Base-by-base conservation (phyloP, 768 basidiomycete genomes). In the Artomyces pyxidatus region DNA sequence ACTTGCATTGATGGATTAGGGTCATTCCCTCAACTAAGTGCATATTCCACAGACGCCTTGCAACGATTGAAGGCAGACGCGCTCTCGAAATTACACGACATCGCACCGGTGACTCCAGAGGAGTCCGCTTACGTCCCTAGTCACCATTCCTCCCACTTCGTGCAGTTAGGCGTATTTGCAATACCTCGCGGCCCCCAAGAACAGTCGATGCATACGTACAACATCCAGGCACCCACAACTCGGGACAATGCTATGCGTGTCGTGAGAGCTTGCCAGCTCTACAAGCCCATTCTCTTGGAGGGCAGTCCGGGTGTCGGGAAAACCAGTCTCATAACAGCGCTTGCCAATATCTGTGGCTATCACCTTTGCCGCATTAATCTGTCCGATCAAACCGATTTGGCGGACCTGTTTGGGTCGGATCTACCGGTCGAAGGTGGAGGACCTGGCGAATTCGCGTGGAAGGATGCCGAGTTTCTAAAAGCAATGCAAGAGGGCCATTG, bases 241-340 rank as follows among this genome's bases (percentile, higher is more conserved):
- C 75, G 74, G 37, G 76, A 83, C 51, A 99, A 99, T 63, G 85
- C 87, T 17, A 78, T 88, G 74, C 85, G 95, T 19, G 80, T 98
- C 11, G 69, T 90, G 27, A 78, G 96, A 48, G 96, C 93, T 3
- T 88, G 85, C 52, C 96, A 98, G 64, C 71, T 97, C 3, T 59
- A 68, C 3, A 98, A 97, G 63, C 92, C 96, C 0, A 89, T 99
- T 50, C 74, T 99, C 11, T 74, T 99, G 8, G 96, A 99, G 62
- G 96, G 96, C 1, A 97, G 93, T 65, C 96, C 96, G 10, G 96
- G 96, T 0, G 96, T 98, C 12, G 96, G 96, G 3, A 99, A 99
- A 68, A 98, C 96, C 2, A 96, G 90, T 61, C 75, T 99, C 3
- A 71, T 98, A 43, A 75, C 83, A 16, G 95, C 96, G 8, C 71